Base-by-base conservation (phyloP, 768 basidiomycete species). In the Thelephora aurantiotincta region DNA sequence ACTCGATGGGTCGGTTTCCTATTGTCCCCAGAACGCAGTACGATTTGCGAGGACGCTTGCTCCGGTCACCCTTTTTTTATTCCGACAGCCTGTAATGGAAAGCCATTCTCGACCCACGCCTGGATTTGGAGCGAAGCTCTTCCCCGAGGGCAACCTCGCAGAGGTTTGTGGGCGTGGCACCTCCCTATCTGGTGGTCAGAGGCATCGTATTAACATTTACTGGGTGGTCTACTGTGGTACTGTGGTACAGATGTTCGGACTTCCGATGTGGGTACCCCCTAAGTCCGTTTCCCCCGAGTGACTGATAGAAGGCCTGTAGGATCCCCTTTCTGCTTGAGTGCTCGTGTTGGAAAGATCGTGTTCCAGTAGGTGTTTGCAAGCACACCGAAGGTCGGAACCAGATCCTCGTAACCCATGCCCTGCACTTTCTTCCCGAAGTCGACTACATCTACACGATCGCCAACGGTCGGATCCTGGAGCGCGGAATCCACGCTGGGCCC, bases 161-260 rank as follows among this genome's bases (percentile, higher is more conserved):
- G 84, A 88, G 59, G 88, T 90, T 46, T 87, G 87, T 13, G 82
- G 88, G 63, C 38, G 76, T 71, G 91, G 91, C 6, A 90, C 93
- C 51, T 88, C 85, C 12, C 71, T 92, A 5, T 87, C 83, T 23
- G 91, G 90, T 1, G 90, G 90, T 13, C 76, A 79, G 60, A 75
- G 75, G 52, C 86, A 93, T 56, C 76, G 86, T 23, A 62, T 93
- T 50, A 90, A 86, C 57, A 85, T 94, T 45, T 86, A 85, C 48
- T 78, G 91, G 45, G 79, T 86, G 0, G 79, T 92, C 48, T 96
- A 96, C 65, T 86, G 78, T 57, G n/a, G n/a, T n/a, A n/a, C n/a
- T n/a, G n/a, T n/a, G 72, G 85, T 55, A 79, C 84, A 0, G 86
- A 90, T 47, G 81, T 96, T 51, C 80, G 88, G 56, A 81, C 91